Percentiles rank a stretch among this genome's conserved stretches.
Conservation (phyloP, 1,284 basidiomycete species). For the Ustilago bromivora region DNA sequence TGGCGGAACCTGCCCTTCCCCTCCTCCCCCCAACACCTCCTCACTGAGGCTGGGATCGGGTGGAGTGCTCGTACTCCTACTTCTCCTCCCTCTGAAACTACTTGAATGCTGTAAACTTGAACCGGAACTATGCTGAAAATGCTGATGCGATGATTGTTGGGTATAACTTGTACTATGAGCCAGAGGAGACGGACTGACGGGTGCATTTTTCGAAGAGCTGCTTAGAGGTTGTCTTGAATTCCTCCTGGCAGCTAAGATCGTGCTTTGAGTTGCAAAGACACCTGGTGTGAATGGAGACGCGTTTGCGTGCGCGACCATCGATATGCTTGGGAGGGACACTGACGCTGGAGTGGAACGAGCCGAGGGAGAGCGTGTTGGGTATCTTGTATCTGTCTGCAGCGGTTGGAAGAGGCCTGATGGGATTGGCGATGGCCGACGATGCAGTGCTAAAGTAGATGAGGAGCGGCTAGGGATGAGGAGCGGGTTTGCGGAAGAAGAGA, state of each 20-base stretch:
- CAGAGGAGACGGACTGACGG: constrained; percentile 7
- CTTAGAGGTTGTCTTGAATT: constrained; percentile 7
- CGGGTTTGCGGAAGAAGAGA: neutral
- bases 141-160: constrained; percentile 3
- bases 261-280: constrained; percentile 12
- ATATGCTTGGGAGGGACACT: neutral
- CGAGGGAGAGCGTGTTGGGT: constrained; percentile 17
- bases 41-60: constrained; percentile 6
- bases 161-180: constrained; percentile 13
- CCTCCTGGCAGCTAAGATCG: constrained; percentile 17
- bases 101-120: neutral
- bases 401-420: constrained; percentile 11
- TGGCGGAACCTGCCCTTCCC: neutral
- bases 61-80: constrained; percentile 14
- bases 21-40: neutral
- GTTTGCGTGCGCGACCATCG: neutral
- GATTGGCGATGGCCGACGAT: constrained; percentile 10
- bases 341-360: constrained; percentile 6
- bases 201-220: neutral
- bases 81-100: constrained; percentile 1
- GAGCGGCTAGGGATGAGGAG: neutral
- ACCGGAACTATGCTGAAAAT: constrained; percentile 3
- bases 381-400: constrained; percentile 20
- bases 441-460: neutral
- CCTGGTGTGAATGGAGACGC: constrained; percentile 10